These are phyloP conservation scores for Acer negundo DNA, from an alignment of 345 rosid genomes.

Conservation along the genomic window DNA sequence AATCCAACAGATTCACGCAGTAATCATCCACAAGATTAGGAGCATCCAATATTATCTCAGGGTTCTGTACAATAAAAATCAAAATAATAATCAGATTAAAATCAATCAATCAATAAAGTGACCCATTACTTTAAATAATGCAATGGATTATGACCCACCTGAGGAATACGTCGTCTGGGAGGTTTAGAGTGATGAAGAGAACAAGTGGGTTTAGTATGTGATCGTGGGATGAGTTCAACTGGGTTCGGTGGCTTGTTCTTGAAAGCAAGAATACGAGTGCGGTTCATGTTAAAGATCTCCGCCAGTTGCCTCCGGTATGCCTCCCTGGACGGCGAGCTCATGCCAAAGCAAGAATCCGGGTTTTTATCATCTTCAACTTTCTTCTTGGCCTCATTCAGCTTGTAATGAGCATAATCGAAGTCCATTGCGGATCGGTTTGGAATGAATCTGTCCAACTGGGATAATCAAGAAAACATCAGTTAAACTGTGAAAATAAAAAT, in stretches of 20 bases:
- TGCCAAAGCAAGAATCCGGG: neutral
- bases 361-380: conserved; percentile 33
- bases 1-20: too few species aligned
- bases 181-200: conserved; percentile 29
- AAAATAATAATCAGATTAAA: too few species aligned
- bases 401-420: neutral
- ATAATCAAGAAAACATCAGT: neutral
- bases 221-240: conserved; percentile 26
- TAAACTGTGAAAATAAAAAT: neutral
- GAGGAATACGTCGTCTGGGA: conserved; percentile 16
- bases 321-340: conserved; percentile 58
- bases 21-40: too few species aligned
- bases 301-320: conserved; percentile 65
- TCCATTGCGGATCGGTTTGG: neutral
- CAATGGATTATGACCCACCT: too few species aligned
- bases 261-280: conserved; percentile 60
- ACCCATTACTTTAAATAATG: too few species aligned
- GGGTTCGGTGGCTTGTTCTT: conserved; percentile 60
- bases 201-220: conserved; percentile 8
- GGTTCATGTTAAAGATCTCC: conserved; percentile 28
- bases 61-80: too few species aligned
- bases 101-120: too few species aligned
- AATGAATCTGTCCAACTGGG: conserved; percentile 2
- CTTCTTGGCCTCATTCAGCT: neutral
- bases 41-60: too few species aligned